Evolutionary conservation across 306 rosid genomes (phyloP).

Genomic region (Rosa lucieae): DNA sequence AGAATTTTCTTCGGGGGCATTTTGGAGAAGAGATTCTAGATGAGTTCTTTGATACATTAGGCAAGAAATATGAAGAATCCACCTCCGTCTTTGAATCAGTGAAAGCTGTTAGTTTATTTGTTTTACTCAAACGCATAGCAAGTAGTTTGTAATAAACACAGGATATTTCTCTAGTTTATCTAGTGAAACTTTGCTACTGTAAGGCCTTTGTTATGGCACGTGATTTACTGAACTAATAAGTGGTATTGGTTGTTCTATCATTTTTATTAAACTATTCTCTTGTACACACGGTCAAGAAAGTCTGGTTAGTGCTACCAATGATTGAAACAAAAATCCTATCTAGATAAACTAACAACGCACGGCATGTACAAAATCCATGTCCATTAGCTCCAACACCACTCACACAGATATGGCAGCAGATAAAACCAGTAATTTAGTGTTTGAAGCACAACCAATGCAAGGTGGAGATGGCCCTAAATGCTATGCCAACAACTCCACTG

Average conservation of each 20-base stretch:
- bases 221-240: too few relatives aligned
- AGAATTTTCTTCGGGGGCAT: constrained; percentile 13
- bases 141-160: neutral
- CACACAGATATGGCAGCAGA: constrained; percentile 15
- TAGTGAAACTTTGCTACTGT: too few relatives aligned
- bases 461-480: constrained; percentile 14
- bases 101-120: constrained; percentile 15
- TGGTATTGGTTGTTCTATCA: too few relatives aligned
- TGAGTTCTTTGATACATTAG: constrained; percentile 19
- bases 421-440: neutral
- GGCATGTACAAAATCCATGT: too few relatives aligned
- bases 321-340: too few relatives aligned
- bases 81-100: neutral
- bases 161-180: neutral
- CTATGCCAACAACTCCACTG: constrained; percentile 7
- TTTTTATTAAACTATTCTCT: too few relatives aligned
- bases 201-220: too few relatives aligned
- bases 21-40: constrained; percentile 25
- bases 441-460: neutral
- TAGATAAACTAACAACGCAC: neutral
- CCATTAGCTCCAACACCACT: too few relatives aligned
- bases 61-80: constrained; percentile 20
- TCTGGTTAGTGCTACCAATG: too few relatives aligned
- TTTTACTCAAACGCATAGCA: constrained; percentile 19
- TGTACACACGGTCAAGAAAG: too few relatives aligned